Evolutionary conservation across 176 grass and related monocot genomes (phyloP), one percentile per base, ranked within the genome.

Genomic region (Tillandsia fasciculata): DNA sequence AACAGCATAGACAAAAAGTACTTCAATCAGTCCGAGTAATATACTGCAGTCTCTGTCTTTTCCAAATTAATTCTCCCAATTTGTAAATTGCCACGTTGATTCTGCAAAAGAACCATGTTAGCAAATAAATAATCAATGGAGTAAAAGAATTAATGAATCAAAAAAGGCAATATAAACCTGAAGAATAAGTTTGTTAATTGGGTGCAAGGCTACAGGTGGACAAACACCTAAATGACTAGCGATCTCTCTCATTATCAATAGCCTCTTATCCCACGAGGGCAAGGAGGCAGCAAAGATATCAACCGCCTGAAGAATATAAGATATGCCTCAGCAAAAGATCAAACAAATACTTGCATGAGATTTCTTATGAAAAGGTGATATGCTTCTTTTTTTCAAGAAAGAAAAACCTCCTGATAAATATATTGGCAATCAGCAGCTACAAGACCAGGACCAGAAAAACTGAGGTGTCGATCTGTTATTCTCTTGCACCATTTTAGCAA

Each of bases 401-500:
- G 1, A 65, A 66, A 80, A 68, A 96, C 92, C 92, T 96, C 92
- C 58, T 79, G 74, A 78, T 83, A 87, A 65, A 96, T 91, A 74
- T 78, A 82, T 81, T 83, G 80, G 57, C 66, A 74, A 50, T 74
- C 74, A 68, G 71, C 78, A 71, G 71, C 73, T 71, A 81, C 51
- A 72, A 96, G 73, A 53, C 83, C 74, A 51, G 65, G 26, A 22
- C 79, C 78, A 66, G 81, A 78, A 80, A 70, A 78, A 65, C 73
- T 82, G 24, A 91, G 50, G 82, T 79, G 67, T 28, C 50, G 57
- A 58, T 79, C 83, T 59, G 66, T 66, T 75, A 92, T 86, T 87
- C 92, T 91, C 79, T 91, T 91, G 77, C 88, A 96, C 92, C 88
- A 96, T 75, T 96, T 96, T 67, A 96, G 83, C 68, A 96, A 67